Evolutionary conservation across 768 basidiomycete species (phyloP), one percentile per base, ranked within the genome.

Genomic region (Leccinum arenicola): DNA sequence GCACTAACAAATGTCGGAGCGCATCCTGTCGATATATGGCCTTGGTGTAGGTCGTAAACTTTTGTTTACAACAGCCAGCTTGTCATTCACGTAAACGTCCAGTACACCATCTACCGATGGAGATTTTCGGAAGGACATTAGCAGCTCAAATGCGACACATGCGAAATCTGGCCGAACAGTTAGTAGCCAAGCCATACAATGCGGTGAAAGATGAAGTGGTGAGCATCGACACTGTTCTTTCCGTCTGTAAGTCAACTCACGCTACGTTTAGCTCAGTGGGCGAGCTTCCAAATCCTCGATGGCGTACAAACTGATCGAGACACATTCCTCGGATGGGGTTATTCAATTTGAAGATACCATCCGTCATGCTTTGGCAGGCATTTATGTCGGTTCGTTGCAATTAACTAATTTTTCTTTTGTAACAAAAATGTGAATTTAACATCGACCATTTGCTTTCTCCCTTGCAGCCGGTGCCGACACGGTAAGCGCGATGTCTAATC

Each of bases 101-200:
- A 57, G 56, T 57, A 40, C 50, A 4, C 43, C 56, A 57, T 31
- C 21, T 57, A 11, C 56, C 56, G 8, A 57, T 57, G 56, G 50
- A 33, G 21, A 14, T 45, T 9, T 57, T 57, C 11, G 56, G 56
- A 10, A 51, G 21, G 9, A 14, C 23, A 5, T 57, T 57, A 3
- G 56, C 56, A 33, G 56, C 50, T 14, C 56, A 52, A 47, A 57
- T 57, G 56, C 38, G 56, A 11, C 38, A 57, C 50, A 57, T 57
- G 56, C 50, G 50, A 17, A 21, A 47, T 21, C 6, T 57, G 5
- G 50, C 56, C 2, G 50, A 52, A 40, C 56, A 57, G 45, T 25
- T 57, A 11, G 40, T 57, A 11, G 4, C 43, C 21, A 29, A 29
- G 21, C 56, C 56, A 3, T 57, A 57, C 40, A 52, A 52, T 17